A percentile compares a stretch with the other conserved stretches of the same genome.
These are phyloP conservation scores for Backusella parvicylindrica DNA, from an alignment of 192 early-diverging fungal genomes.

Conservation along the genomic window DNA sequence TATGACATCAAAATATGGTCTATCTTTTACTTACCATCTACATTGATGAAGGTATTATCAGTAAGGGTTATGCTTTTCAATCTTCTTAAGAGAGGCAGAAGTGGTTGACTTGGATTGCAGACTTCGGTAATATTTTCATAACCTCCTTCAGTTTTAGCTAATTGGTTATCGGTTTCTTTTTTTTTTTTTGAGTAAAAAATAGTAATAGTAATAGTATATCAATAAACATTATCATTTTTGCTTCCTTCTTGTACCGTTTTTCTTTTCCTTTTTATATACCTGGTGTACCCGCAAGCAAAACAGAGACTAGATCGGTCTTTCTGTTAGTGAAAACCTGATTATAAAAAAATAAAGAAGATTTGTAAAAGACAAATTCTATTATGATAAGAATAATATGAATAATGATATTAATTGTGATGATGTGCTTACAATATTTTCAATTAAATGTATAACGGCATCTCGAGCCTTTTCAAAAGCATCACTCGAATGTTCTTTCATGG, in stretches of 20 bases:
- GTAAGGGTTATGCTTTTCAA: neutral
- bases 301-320: neutral
- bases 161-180: neutral
- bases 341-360: neutral
- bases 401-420: too few species aligned
- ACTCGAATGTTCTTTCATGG: neutral
- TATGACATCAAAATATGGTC: neutral
- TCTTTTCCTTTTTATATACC: too few species aligned
- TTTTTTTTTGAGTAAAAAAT: neutral
- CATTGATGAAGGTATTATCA: neutral
- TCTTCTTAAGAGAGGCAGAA: neutral
- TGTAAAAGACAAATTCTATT: neutral
- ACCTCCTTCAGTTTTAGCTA: neutral
- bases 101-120: neutral
- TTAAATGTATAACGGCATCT: neutral
- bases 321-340: neutral
- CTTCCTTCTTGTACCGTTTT: neutral
- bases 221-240: neutral
- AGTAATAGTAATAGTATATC: neutral
- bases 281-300: neutral
- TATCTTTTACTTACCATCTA: neutral
- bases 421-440: neutral
- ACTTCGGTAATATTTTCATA: neutral
- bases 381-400: too few species aligned
- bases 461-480: neutral